Base-by-base conservation (phyloP, 495 filamentous ascomycete species). In the Apiosordaria backusii region DNA sequence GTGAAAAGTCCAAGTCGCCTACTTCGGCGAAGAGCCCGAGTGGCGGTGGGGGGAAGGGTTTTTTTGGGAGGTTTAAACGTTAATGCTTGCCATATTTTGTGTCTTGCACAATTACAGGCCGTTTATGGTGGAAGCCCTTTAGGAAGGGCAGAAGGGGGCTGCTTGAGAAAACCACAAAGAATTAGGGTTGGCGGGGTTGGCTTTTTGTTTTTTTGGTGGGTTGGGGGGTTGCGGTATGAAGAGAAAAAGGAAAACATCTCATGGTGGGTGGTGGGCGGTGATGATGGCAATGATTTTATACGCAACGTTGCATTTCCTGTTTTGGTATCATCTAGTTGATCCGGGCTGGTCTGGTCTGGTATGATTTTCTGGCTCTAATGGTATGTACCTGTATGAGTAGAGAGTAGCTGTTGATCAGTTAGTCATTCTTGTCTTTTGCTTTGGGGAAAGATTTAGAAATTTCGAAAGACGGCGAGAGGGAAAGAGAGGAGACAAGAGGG, bases 11-110 rank as follows among this genome's bases (percentile, higher is more conserved):
- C 10, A 45, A 45, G 9, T 6, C 35, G 29, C 35, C 35, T 45
- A 45, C 35, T 45, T 45, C 19, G 60, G 45, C 7, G 16, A 24
- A 25, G 26, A 15, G 16, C 18, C 18, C n/a, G 61, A 69, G 45
- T n/a, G 52, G 50, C 1, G 26, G 53, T n/a, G 35, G 55, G 25
- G 55, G 50, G 25, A 57, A 45, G 50, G 61, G 65, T 22, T 73
- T 73, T 29, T 73, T 73, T 70, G 70, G 60, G 16, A 69, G 64
- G 65, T 71, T 73, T 50, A 65, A 70, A 50, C 67, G 71, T 27
- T 40, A 50, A 45, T 7, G 27, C 27, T 7, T 29, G 3, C 27
- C 27, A 7, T 29, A 29, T 7, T n/a, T n/a, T n/a, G n/a, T n/a
- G n/a, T n/a, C n/a, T n/a, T n/a, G n/a, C n/a, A n/a, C n/a, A n/a